Evolutionary conservation across 192 early-diverging fungal species (phyloP).

Genomic region (Phlyctochytrium arcticum): DNA sequence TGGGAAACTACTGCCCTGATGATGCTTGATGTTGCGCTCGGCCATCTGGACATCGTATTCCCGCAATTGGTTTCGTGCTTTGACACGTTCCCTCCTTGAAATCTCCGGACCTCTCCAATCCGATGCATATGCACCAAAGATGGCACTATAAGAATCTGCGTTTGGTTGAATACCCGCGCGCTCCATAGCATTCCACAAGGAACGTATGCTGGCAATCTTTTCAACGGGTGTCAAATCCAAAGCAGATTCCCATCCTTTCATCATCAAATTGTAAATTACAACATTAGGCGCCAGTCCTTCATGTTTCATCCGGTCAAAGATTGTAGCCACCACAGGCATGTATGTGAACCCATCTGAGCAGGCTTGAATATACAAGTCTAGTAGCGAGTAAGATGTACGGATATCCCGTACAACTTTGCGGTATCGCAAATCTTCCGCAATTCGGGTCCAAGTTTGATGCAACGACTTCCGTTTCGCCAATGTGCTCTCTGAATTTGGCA

Average conservation of each 20-base stretch:
- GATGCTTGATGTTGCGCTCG: background rate
- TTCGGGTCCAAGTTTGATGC: slow-evolving; percentile 6
- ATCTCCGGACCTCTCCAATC: too few relatives aligned
- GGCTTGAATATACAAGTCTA: slow-evolving; percentile 2
- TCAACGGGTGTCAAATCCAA: background rate
- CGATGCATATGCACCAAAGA: slow-evolving; percentile 8
- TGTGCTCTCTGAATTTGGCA: too few relatives aligned
- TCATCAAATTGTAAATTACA: slow-evolving; percentile 4
- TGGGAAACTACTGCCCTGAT: background rate
- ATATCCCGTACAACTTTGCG: background rate
- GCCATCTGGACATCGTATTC: slow-evolving; percentile 7
- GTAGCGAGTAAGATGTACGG: background rate
- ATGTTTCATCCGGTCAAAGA: slow-evolving; percentile 12
- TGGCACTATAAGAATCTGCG: background rate
- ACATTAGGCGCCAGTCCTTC: slow-evolving; percentile 5
- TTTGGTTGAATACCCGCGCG: background rate
- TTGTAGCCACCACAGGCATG: background rate
- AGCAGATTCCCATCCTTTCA: slow-evolving; percentile 10
- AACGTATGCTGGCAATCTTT: too few relatives aligned
- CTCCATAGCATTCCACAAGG: slow-evolving; percentile 3
- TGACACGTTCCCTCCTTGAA: too few relatives aligned
- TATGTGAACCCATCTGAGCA: background rate
- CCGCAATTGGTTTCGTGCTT: background rate
- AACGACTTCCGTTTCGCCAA: background rate
- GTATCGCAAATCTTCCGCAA: background rate